These are phyloP conservation scores for Botryotinia globosa DNA, from an alignment of 2,329 filamentous ascomycete species.

Conservation along the genomic window DNA sequence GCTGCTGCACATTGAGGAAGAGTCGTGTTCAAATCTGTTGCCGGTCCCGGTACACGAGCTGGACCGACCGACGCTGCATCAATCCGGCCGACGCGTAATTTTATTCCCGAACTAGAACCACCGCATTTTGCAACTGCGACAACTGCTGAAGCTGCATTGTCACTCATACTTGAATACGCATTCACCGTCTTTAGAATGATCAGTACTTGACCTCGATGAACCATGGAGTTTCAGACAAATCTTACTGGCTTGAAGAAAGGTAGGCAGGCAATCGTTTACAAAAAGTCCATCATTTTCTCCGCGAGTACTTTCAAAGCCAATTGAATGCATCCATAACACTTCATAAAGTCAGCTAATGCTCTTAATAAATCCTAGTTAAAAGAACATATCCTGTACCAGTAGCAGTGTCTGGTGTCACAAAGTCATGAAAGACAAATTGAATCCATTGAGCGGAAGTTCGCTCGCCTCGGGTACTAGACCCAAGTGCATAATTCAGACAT, in stretches of 20 bases:
- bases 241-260: not conserved
- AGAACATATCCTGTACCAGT: not conserved
- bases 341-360: not conserved
- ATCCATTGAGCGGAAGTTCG: no score
- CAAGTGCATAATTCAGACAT: no score
- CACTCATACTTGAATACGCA: not conserved
- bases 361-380: not conserved
- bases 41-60: slow-evolving; percentile 25
- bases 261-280: not conserved
- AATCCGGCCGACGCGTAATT: slow-evolving; percentile 27
- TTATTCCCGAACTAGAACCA: not conserved
- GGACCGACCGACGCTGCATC: slow-evolving; percentile 29
- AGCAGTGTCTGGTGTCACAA: slow-evolving; percentile 37
- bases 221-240: no score
- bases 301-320: not conserved
- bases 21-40: slow-evolving; percentile 19
- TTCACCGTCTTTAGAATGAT: not conserved
- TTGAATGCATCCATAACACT: no score
- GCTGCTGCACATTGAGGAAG: slow-evolving; percentile 25
- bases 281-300: slow-evolving; percentile 46
- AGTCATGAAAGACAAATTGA: no score
- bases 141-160: not conserved
- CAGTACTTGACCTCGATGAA: not conserved
- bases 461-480: no score
- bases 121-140: not conserved